phyloP scores from a whole-genome alignment of 306 rosid species.

The Betula pendula region DNA sequence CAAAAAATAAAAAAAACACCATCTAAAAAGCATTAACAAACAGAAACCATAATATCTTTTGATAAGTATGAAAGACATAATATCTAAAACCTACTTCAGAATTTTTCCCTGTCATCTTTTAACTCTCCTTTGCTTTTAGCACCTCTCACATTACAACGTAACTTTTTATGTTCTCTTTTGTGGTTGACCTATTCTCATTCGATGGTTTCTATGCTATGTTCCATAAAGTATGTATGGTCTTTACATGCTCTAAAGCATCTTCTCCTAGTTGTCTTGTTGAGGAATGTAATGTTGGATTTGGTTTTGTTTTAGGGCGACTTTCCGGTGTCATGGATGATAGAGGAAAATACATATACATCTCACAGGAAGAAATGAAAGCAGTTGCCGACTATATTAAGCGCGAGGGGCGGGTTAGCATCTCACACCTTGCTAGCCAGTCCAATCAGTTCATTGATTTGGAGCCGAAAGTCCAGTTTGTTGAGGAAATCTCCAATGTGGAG shows the following conservation, averaged over 20 bases:
- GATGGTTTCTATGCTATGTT: background rate
- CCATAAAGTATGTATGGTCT: background rate
- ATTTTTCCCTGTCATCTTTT: background rate
- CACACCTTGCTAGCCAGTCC: slow-evolving; percentile 93
- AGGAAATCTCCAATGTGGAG: slow-evolving; percentile 54
- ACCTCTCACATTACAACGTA: background rate
- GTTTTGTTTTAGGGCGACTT: slow-evolving; percentile 62
- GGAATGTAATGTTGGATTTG: slow-evolving; percentile 13
- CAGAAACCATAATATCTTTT: no score
- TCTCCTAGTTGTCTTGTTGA: background rate
- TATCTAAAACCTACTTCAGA: background rate
- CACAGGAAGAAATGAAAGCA: slow-evolving; percentile 92
- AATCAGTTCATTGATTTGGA: slow-evolving; percentile 98
- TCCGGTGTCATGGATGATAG: slow-evolving; percentile 99
- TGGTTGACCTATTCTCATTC: background rate
- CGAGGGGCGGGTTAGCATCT: slow-evolving; percentile 90
- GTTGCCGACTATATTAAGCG: slow-evolving; percentile 89
- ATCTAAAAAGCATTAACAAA: no score
- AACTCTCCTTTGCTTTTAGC: background rate
- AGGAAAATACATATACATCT: slow-evolving; percentile 91
- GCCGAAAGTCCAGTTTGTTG: slow-evolving; percentile 65
- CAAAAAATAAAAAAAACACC: no score
- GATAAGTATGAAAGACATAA: background rate
- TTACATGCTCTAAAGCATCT: no score
- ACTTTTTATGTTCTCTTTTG: background rate